Evolutionary conservation across 192 early-diverging fungal genomes (phyloP).

Genomic region (Coemansia sp.): DNA sequence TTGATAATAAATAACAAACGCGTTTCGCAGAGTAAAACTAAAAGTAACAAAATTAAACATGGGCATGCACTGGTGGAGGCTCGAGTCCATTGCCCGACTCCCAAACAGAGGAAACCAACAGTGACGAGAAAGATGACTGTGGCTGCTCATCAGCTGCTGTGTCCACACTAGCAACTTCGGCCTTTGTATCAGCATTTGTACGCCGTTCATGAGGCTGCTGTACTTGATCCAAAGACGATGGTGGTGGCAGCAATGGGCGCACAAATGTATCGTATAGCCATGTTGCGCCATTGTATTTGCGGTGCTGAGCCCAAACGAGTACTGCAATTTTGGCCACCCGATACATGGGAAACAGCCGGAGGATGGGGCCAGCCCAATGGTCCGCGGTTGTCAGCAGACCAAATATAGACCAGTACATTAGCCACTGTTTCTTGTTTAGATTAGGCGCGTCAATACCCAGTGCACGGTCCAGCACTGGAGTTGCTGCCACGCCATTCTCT

Average conservation of each 20-base stretch:
- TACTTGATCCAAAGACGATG: slow-evolving; percentile 1
- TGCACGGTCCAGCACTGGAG: slow-evolving; percentile 15
- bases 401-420: slow-evolving; percentile 53
- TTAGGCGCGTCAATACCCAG: slow-evolving; percentile 33
- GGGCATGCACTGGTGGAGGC: neutral
- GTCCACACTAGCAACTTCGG: neutral
- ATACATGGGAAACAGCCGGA: slow-evolving; percentile 51
- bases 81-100: neutral
- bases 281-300: slow-evolving; percentile 46
- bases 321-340: slow-evolving; percentile 45
- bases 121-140: slow-evolving; percentile 14
- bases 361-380: slow-evolving; percentile 50
- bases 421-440: slow-evolving; percentile 52
- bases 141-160: neutral
- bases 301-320: slow-evolving; percentile 51
- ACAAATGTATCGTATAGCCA: slow-evolving; percentile 54
- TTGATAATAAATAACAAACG: neutral
- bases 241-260: slow-evolving; percentile 42
- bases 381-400: slow-evolving; percentile 49
- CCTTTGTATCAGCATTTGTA: slow-evolving; percentile 3
- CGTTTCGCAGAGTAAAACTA: neutral
- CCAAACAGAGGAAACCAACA: slow-evolving; percentile 39
- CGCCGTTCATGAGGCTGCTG: neutral
- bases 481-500: neutral
- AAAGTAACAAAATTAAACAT: neutral